phyloP scores from a whole-genome alignment of 164 flowering plant species.

The Stephania yunnanensis region DNA sequence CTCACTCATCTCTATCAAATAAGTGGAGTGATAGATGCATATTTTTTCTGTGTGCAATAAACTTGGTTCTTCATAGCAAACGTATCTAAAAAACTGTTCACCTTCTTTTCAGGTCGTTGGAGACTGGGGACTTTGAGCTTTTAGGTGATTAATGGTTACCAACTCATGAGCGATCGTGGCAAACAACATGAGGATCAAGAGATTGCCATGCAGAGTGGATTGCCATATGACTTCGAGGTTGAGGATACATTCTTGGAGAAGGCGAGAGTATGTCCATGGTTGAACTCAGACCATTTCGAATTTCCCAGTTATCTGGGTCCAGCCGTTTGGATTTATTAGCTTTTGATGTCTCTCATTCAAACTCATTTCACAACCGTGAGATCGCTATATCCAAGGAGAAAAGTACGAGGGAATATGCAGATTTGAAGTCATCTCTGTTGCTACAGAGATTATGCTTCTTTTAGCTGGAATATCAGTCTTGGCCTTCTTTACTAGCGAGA shows the following conservation, averaged over 20 bases:
- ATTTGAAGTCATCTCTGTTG: conserved; percentile 70
- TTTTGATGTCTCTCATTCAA: conserved; percentile 15
- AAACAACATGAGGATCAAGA: too few relatives aligned
- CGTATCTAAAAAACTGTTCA: neutral
- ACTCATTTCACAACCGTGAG: conserved; percentile 5
- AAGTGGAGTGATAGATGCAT: too few relatives aligned
- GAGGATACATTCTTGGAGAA: conserved; percentile 66
- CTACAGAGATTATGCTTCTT: conserved; percentile 56
- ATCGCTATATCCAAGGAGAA: conserved; percentile 35
- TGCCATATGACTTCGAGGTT: conserved; percentile 41
- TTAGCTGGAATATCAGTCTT: conserved; percentile 44
- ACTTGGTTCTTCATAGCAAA: too few relatives aligned
- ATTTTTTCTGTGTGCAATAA: too few relatives aligned
- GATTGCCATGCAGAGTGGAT: too few relatives aligned
- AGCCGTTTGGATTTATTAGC: conserved; percentile 23
- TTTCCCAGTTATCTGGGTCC: conserved; percentile 33
- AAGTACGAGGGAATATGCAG: conserved; percentile 73
- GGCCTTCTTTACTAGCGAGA: conserved; percentile 38
- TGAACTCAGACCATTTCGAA: conserved; percentile 60
- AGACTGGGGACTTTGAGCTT: conserved; percentile 59
- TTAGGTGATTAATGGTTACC: conserved; percentile 20
- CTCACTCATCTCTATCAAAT: too few relatives aligned
- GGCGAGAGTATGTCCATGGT: conserved; percentile 50
- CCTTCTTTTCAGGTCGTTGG: conserved; percentile 64
- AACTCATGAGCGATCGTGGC: conserved; percentile 13